Evolutionary conservation across 1,284 basidiomycete genomes (phyloP), one percentile per base, ranked within the genome.

Genomic region (Serendipita sp.): DNA sequence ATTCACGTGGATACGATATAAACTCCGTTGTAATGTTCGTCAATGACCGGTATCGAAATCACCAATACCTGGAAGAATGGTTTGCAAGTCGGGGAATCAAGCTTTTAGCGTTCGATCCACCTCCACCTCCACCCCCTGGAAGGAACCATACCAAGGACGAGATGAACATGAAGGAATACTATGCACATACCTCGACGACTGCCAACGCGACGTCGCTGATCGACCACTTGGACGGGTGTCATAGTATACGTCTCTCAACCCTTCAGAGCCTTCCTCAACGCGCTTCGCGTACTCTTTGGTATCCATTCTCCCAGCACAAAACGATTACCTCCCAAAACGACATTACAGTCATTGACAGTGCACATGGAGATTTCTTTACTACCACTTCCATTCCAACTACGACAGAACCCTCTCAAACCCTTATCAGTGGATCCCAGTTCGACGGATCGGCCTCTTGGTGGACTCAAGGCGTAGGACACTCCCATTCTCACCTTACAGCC

Each of bases 391-490:
- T 73, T 47, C 66, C 65, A 17, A 26, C 62, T 10, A 60, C 70
- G 17, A 63, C 67, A 22, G 45, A 69, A 67, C 41, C 64, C 63
- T 60, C 68, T 29, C 38, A 67, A 1, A 22, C 65, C 3, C 67
- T 64, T 42, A 71, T 88, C 32, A 76, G 95, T 3, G 76, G 79
- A 47, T 84, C 88, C 1, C 82, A 89, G 66, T 83, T 93, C 65
- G 95, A 97, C 70, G 88, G 91, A 5, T 95, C 93, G 0, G 93
- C 95, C 0, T 95, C 92, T 13, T 98, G 95, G 95, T 99, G 95
- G 92, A 98, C 95, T 0, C 95, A 99, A 75, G 84, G 87, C 0
- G 75, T 97, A 49, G 94, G 94, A 0, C 95, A 98, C 70, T 85
- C 82, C 0, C 77, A 90, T 64, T 82, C 90, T 0, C 75, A 83